phyloP scores from a whole-genome alignment of 805 yeast genomes.

The Dipodascus geniculatus region DNA sequence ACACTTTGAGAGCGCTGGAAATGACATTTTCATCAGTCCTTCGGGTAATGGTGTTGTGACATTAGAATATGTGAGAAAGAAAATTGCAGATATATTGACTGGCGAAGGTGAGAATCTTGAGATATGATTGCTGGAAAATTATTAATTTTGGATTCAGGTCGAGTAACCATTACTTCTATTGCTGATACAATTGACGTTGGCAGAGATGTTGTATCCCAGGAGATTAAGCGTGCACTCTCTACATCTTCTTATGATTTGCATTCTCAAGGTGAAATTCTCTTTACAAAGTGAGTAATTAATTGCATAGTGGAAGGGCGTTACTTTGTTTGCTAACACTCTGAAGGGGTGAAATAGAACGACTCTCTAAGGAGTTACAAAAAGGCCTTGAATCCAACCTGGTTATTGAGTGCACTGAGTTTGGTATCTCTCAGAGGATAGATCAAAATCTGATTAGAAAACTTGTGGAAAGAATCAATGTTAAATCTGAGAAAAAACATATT shows the following conservation, averaged over 20 bases:
- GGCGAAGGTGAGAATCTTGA: constrained; percentile 4
- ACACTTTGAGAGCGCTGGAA: background rate
- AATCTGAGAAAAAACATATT: background rate
- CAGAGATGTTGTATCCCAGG: constrained; percentile 5
- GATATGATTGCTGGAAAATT: background rate
- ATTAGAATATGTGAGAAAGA: constrained; percentile 3
- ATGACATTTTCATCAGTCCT: constrained; percentile 8
- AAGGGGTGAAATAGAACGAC: constrained; percentile 6
- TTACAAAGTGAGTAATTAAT: background rate
- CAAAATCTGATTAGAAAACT: background rate
- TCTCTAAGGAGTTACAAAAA: background rate
- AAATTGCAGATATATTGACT: constrained; percentile 4
- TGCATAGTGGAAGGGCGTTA: background rate
- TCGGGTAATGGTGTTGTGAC: constrained; percentile 10
- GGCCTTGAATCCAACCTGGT: background rate
- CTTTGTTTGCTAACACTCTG: constrained; percentile 3
- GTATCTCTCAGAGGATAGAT: background rate
- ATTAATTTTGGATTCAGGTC: background rate
- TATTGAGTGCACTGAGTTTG: background rate
- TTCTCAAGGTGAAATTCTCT: background rate
- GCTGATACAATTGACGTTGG: constrained; percentile 10
- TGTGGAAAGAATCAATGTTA: background rate
- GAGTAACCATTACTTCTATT: constrained; percentile 11
- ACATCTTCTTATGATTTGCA: background rate
- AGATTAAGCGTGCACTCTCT: background rate